A percentile compares a stretch with the other conserved stretches of the same genome.
Conservation (phyloP, 2,329 filamentous ascomycete genomes). For the Neofusicoccum parvum region DNA sequence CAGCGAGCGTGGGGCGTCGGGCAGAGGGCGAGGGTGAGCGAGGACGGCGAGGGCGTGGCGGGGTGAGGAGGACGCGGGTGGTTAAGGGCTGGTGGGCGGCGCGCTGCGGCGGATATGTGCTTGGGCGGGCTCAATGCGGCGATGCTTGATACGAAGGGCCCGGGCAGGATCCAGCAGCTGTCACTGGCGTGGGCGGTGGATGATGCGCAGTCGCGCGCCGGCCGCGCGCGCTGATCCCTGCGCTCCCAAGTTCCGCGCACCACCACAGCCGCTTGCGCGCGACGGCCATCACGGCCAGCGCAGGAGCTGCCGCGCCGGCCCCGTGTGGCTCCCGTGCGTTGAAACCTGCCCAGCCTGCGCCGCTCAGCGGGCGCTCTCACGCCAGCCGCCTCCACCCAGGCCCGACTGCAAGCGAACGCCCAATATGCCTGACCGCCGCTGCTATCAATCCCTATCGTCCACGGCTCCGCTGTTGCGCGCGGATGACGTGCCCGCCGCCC, state of each 20-base stretch:
- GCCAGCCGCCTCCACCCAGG: slow-evolving; percentile 2
- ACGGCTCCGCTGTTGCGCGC: neutral
- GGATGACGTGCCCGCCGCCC: neutral
- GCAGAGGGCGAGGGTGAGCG: neutral
- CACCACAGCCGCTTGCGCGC: slow-evolving; percentile 8
- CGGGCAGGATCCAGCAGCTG: slow-evolving; percentile 16
- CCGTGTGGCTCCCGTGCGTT: neutral
- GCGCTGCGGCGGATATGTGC: neutral
- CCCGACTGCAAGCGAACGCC: neutral
- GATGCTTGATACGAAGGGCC: slow-evolving; percentile 5
- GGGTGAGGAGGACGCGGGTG: neutral
- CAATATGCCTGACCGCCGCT: neutral
- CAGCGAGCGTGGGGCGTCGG: slow-evolving; percentile 4
- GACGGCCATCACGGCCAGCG: neutral
- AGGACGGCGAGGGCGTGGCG: neutral
- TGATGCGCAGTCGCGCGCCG: neutral
- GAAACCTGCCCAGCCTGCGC: slow-evolving; percentile 5
- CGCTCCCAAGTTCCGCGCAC: slow-evolving; percentile 8
- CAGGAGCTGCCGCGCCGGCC: too few relatives aligned
- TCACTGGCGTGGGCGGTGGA: slow-evolving; percentile 3
- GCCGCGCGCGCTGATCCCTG: neutral
- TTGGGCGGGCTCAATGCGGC: slow-evolving; percentile 1
- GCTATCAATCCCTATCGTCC: neutral
- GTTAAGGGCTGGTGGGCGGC: neutral
- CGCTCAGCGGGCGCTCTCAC: neutral